Percentiles rank a stretch among this genome's conserved stretches.
Conservation (phyloP, 768 basidiomycete species). For the Floccularia luteovirens region DNA sequence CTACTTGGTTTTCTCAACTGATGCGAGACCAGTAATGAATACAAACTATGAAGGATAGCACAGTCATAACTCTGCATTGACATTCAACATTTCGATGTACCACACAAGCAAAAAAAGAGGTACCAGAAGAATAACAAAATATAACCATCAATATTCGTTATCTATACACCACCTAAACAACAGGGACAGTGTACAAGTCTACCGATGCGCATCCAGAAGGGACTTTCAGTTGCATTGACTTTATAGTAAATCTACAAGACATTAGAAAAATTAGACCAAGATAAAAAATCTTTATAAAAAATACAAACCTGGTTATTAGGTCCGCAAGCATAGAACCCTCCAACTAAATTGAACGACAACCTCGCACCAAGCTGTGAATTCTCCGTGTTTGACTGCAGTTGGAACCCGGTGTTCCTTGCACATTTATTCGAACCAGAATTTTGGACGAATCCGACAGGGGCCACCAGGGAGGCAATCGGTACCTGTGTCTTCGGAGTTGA, state of each 20-base stretch:
- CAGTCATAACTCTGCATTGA: too few relatives aligned
- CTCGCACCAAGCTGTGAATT: constrained; percentile 18
- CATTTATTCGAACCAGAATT: constrained; percentile 23
- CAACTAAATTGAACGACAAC: constrained; percentile 16
- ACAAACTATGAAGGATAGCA: too few relatives aligned
- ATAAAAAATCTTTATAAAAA: not conserved
- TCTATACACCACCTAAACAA: too few relatives aligned
- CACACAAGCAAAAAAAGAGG: too few relatives aligned
- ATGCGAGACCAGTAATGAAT: too few relatives aligned
- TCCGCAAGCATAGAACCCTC: constrained; percentile 20
- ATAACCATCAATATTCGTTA: too few relatives aligned
- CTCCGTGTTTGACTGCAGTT: constrained; percentile 15
- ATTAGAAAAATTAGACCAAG: not conserved
- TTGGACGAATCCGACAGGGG: constrained; percentile 15
- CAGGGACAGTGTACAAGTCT: too few relatives aligned
- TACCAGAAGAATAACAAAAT: too few relatives aligned
- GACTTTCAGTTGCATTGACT: not conserved
- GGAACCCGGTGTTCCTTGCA: constrained; percentile 11
- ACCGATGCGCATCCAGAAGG: not conserved
- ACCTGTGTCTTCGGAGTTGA: constrained; percentile 12
- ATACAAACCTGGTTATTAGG: constrained; percentile 14
- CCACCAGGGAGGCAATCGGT: constrained; percentile 20
- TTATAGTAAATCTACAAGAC: constrained; percentile 1
- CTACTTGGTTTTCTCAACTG: too few relatives aligned
- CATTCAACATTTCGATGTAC: too few relatives aligned